phyloP scores from a whole-genome alignment of 1,284 basidiomycete genomes.

The Tremellales sp. region DNA sequence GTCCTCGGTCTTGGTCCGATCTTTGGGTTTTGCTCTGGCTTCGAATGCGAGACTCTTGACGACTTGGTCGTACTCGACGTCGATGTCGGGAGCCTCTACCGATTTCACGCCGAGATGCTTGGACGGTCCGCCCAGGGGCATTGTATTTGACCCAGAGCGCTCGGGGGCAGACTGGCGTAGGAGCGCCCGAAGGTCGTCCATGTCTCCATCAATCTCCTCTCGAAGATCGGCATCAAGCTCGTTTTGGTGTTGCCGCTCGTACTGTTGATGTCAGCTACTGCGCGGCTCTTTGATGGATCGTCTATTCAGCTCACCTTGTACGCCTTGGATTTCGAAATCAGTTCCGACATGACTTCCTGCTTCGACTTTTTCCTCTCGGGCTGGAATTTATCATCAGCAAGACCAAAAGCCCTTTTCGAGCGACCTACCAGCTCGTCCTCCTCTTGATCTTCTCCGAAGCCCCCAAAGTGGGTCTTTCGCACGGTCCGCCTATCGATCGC shows the following conservation, averaged over 20 bases:
- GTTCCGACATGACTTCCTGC: conserved; percentile 95
- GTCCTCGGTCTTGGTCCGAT: conserved; percentile 94
- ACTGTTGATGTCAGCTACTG: conserved; percentile 50
- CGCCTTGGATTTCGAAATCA: conserved; percentile 95
- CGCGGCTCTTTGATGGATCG: no score
- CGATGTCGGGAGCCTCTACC: conserved; percentile 44
- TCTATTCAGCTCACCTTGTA: conserved; percentile 80
- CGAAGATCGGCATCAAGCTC: conserved; percentile 83
- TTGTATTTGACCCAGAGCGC: conserved; percentile 39
- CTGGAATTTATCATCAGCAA: conserved; percentile 46
- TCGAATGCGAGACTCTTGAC: conserved; percentile 93
- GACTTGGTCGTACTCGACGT: conserved; percentile 74
- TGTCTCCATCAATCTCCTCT: conserved; percentile 81
- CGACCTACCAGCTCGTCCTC: conserved; percentile 55
- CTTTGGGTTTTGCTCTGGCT: conserved; percentile 86
- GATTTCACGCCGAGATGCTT: conserved; percentile 11
- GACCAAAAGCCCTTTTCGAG: neutral
- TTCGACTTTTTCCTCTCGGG: conserved; percentile 81
- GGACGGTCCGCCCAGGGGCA: conserved; percentile 25
- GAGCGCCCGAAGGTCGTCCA: conserved; percentile 75
- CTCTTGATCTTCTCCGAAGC: conserved; percentile 68
- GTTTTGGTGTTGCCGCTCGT: conserved; percentile 79
- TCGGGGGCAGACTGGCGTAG: conserved; percentile 60
- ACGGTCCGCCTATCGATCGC: conserved; percentile 67
- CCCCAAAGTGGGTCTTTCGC: conserved; percentile 73